These are phyloP conservation scores for Candida glaebosa DNA, from an alignment of 805 yeast genomes.

Conservation along the genomic window DNA sequence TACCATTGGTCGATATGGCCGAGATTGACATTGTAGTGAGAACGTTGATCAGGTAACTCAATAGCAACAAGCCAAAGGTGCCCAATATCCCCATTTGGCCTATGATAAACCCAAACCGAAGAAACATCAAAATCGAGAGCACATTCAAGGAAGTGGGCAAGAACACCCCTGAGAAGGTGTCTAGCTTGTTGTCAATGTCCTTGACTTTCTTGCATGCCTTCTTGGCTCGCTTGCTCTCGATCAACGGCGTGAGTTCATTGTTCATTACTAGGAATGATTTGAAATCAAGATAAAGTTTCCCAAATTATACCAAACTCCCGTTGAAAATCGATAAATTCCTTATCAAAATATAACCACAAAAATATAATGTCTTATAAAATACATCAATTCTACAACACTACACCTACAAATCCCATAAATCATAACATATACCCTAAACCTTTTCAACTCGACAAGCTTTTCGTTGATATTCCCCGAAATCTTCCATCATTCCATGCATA, in stretches of 20 bases:
- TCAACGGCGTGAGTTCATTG: slow-evolving; percentile 1
- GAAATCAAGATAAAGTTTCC: neutral
- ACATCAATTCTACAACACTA: too few species aligned
- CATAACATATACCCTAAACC: too few species aligned
- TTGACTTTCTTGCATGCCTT: neutral
- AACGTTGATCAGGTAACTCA: slow-evolving; percentile 78
- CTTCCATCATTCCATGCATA: too few species aligned
- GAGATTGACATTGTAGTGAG: slow-evolving; percentile 87
- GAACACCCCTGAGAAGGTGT: slow-evolving; percentile 86
- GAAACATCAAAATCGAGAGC: slow-evolving; percentile 88
- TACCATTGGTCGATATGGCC: slow-evolving; percentile 96
- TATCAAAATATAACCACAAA: too few species aligned
- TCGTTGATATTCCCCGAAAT: too few species aligned
- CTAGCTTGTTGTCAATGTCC: slow-evolving; percentile 46
- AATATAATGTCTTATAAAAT: too few species aligned
- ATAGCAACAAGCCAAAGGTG: slow-evolving; percentile 56
- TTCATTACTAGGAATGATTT: neutral
- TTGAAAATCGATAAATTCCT: too few species aligned
- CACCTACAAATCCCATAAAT: too few species aligned
- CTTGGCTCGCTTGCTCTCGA: neutral
- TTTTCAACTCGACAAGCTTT: too few species aligned
- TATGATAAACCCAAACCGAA: slow-evolving; percentile 90
- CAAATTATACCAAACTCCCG: too few species aligned
- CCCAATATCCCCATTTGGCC: slow-evolving; percentile 94
- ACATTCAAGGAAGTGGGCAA: slow-evolving; percentile 93